Evolutionary conservation across 2,329 filamentous ascomycete species (phyloP).

Genomic region (Fusarium fracticaudum): DNA sequence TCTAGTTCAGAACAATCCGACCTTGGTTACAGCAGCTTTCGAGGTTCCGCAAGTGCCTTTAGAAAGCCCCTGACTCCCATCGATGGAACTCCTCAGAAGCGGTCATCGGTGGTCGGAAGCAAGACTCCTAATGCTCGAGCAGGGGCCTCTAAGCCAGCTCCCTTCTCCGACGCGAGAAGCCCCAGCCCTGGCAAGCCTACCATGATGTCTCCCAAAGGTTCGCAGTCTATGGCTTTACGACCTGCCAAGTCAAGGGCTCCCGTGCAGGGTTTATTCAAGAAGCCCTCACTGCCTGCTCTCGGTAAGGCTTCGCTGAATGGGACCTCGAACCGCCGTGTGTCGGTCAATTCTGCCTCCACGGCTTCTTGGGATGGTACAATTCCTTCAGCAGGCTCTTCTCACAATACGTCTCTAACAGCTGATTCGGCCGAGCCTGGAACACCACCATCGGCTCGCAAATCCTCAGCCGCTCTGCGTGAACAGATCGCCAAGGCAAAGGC

Average conservation of each 20-base stretch:
- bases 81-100: constrained; percentile 55
- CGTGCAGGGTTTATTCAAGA: constrained; percentile 63
- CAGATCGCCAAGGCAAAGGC: constrained; percentile 95
- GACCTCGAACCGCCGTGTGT: constrained; percentile 12
- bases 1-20: constrained; percentile 63
- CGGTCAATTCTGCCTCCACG: constrained; percentile 27
- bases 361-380: constrained; percentile 47
- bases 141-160: constrained; percentile 41
- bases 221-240: constrained; percentile 58
- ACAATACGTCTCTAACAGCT: constrained; percentile 17
- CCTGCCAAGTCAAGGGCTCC: constrained; percentile 63
- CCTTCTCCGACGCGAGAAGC: constrained; percentile 42
- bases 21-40: constrained; percentile 49
- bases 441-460: constrained; percentile 61
- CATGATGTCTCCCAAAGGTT: constrained; percentile 50
- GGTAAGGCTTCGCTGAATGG: constrained; percentile 34
- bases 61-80: constrained; percentile 55
- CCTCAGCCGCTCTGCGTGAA: constrained; percentile 83
- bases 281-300: constrained; percentile 60
- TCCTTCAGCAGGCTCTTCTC: constrained; percentile 31
- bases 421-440: constrained; percentile 26
- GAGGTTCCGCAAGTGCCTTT: constrained; percentile 56
- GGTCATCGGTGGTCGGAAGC: constrained; percentile 28
- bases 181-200: constrained; percentile 53
- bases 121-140: constrained; percentile 42